Evolutionary conservation across 108 stramenopile genomes (phyloP), one percentile per base, ranked within the genome.

Genomic region (Cyclotella kingstonii): DNA sequence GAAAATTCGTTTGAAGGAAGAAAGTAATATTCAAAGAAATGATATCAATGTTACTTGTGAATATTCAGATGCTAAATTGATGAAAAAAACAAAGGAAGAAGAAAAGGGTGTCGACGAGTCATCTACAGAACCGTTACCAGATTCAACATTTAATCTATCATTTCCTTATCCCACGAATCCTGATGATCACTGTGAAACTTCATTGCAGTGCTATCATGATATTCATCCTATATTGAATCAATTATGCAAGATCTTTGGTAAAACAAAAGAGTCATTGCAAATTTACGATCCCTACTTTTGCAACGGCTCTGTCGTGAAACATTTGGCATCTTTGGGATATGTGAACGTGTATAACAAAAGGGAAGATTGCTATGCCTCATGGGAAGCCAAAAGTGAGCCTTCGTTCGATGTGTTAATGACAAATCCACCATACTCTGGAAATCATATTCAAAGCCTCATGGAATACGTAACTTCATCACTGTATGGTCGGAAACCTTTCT

Each of bases 201-300:
- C 95, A 21, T 60, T 87, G 7, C 77, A 81, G 41, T 94, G 97
- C 4, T 99, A 99, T 73, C 43, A 68, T 42, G 84, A 99, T 67
- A 79, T 99, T 27, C 65, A 73, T 2, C 84, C 93, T 14, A 49
- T 96, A 15, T 71, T 98, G 45, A 31, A 68, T 35, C 54, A 59
- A 38, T 66, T 91, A 15, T 50, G 52, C 50, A 63, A 54, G 39
- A 39, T 63, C 34, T n/a, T 30, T 27, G 38, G 40, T 21, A 38
- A 22, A 15, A 45, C 46, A 25, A 35, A 47, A 15, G 23, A 62
- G 39, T 36, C 33, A 14, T 15, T 58, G 35, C 0, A 26, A 38
- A 92, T 99, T 40, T 99, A 98, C 63, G 66, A 99, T 77, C 98
- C 98, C 3, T 99, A 97, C 78, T 99, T 73, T 74, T 99, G 98